A percentile compares a stretch with the other conserved stretches of the same genome.
Conservation (phyloP, 78 protist species). For the Dictyostelium intermedium region DNA sequence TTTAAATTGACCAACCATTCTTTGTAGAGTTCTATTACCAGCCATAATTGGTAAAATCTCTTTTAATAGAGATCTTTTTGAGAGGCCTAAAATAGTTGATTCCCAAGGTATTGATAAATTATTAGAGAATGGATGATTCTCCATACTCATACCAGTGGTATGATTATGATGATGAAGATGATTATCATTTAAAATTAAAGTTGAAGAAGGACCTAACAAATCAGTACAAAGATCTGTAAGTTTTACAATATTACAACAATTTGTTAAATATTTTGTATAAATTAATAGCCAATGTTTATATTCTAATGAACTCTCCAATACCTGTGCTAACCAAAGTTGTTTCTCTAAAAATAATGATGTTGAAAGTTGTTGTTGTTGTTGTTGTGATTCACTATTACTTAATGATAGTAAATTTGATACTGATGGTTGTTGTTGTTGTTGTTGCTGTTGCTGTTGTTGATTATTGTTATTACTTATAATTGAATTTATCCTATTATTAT, state of each 20-base stretch:
- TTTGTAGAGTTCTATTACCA: constrained; percentile 44
- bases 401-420: constrained; percentile 8
- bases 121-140: background rate
- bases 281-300: constrained; percentile 42
- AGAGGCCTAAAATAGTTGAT: constrained; percentile 4
- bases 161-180: background rate
- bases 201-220: constrained; percentile 47
- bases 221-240: constrained; percentile 52
- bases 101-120: constrained; percentile 21
- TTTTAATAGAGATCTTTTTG: constrained; percentile 18
- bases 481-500: background rate
- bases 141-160: background rate
- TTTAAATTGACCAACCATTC: constrained; percentile 66
- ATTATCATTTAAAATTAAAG: background rate
- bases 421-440: background rate
- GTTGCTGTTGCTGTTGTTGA: background rate
- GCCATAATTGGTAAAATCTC: constrained; percentile 54
- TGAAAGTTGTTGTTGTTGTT: constrained; percentile 16
- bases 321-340: constrained; percentile 35
- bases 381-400: background rate
- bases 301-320: constrained; percentile 27
- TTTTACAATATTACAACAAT: background rate
- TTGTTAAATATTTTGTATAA: constrained; percentile 18
- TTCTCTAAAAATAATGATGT: constrained; percentile 48
- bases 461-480: background rate